Evolutionary conservation across 2,329 filamentous ascomycete genomes (phyloP), one percentile per base, ranked within the genome.

Genomic region (Penicillium sp.): DNA sequence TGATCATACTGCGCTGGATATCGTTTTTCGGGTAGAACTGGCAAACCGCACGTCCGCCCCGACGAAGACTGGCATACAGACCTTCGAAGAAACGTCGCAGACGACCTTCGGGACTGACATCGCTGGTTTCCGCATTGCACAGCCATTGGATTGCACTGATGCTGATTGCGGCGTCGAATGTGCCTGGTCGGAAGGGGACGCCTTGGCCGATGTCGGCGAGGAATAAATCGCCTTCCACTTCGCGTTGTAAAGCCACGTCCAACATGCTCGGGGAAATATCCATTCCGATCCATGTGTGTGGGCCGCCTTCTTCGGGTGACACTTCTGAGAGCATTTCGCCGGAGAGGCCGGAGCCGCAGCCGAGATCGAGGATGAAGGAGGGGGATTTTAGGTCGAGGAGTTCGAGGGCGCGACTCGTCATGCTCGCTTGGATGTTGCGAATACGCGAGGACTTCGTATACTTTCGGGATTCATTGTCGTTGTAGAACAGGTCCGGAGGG

Each of bases 11-110:
- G 70, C 93, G 86, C 78, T 99, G 94, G 61, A 85, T 82, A 66
- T 96, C 89, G 73, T 99, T 97, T 78, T 96, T 96, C 3, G 94
- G 94, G 74, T 99, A 99, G 75, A 99, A 99, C 71, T 99, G 94
- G 73, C 93, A 96, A 15, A 97, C 93, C 0, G 94, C 94, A 38
- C 91, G 84, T 1, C 91, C 94, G 6, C 94, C 94, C 21, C 94
- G 82, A 62, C 87, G 86, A 61, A 99, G 78, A 59, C 87, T 87
- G 0, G 91, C 89, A 76, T 97, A 99, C 1, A 99, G 77, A 0
- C 92, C 91, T 68, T 96, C 91, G 75, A 99, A 99, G 72, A 99
- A 99, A 44, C 93, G 82, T 5, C 85, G 83, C 27, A 99, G 77
- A 6, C 94, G 81, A 0, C 89, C 91, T 29, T 89, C 84, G 0